These are phyloP conservation scores for Paecilomyces formosus DNA, from an alignment of 2,329 filamentous ascomycete species.

Conservation along the genomic window DNA sequence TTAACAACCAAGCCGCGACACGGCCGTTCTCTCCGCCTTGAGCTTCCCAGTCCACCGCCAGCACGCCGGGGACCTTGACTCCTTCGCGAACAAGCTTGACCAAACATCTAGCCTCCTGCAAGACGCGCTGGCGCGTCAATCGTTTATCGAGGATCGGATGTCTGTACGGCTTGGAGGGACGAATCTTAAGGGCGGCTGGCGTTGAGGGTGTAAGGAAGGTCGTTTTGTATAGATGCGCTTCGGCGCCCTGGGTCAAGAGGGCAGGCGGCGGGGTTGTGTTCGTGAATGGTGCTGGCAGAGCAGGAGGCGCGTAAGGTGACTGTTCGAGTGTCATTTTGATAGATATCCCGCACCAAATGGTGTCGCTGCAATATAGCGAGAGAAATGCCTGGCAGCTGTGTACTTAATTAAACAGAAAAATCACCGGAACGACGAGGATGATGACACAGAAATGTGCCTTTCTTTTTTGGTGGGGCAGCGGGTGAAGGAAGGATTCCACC, in stretches of 20 bases:
- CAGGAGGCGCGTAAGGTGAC: conserved; percentile 22
- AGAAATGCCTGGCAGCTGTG: neutral
- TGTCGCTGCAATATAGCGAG: neutral
- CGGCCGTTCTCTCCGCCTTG: conserved; percentile 49
- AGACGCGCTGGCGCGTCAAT: conserved; percentile 76
- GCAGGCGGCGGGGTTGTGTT: conserved; percentile 54
- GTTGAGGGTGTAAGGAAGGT: conserved; percentile 63
- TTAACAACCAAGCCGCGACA: conserved; percentile 69
- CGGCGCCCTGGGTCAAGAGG: conserved; percentile 87
- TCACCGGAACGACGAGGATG: neutral
- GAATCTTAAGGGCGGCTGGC: conserved; percentile 80
- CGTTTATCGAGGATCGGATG: conserved; percentile 83
- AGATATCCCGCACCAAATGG: neutral
- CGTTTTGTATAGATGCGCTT: conserved; percentile 87
- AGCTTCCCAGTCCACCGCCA: conserved; percentile 59
- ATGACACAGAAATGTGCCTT: neutral
- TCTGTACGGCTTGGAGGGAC: conserved; percentile 83
- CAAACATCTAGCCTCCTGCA: conserved; percentile 82
- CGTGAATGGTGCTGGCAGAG: conserved; percentile 58
- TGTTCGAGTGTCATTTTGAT: conserved; percentile 7
- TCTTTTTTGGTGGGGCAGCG: neutral
- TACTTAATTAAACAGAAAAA: neutral
- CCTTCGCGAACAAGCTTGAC: conserved; percentile 71
- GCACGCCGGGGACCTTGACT: conserved; percentile 72
- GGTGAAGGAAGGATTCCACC: neutral